Evolutionary conservation across 1,284 basidiomycete genomes (phyloP).

Genomic region (Melampsora americana): DNA sequence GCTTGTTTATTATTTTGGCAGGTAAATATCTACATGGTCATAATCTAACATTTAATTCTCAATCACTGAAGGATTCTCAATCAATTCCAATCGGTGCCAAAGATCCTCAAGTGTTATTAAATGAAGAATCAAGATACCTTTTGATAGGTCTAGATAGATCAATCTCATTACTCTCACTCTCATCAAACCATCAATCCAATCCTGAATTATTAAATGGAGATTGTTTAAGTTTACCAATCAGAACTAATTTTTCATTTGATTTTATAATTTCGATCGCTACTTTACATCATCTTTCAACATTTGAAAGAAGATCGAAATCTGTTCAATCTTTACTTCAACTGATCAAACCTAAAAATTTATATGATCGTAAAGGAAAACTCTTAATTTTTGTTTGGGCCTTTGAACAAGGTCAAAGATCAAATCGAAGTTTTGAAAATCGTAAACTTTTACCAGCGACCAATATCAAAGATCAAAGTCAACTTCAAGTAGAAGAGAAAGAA

Average conservation of each 20-base stretch:
- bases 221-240: constrained; percentile 31
- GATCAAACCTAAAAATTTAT: constrained; percentile 24
- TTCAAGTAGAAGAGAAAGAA: constrained; percentile 5
- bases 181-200: constrained; percentile 14
- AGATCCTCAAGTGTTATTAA: constrained; percentile 1
- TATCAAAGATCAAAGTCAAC: constrained; percentile 49
- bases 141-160: constrained; percentile 39
- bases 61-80: background rate
- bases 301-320: constrained; percentile 66
- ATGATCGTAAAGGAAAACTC: constrained; percentile 52
- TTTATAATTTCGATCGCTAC: constrained; percentile 92
- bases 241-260: constrained; percentile 56
- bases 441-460: constrained; percentile 39
- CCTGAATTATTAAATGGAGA: constrained; percentile 39
- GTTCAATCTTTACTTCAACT: constrained; percentile 58
- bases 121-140: constrained; percentile 31
- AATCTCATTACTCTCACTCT: constrained; percentile 20
- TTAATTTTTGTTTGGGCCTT: constrained; percentile 98
- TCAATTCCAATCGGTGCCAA: background rate
- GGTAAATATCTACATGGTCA: constrained; percentile 43
- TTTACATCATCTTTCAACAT: constrained; percentile 84
- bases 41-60: constrained; percentile 18
- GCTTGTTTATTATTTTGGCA: background rate
- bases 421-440: constrained; percentile 28
- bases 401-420: constrained; percentile 67